phyloP scores from a whole-genome alignment of 202 grass and related monocot species.

The Cymbopogon flexuosus region DNA sequence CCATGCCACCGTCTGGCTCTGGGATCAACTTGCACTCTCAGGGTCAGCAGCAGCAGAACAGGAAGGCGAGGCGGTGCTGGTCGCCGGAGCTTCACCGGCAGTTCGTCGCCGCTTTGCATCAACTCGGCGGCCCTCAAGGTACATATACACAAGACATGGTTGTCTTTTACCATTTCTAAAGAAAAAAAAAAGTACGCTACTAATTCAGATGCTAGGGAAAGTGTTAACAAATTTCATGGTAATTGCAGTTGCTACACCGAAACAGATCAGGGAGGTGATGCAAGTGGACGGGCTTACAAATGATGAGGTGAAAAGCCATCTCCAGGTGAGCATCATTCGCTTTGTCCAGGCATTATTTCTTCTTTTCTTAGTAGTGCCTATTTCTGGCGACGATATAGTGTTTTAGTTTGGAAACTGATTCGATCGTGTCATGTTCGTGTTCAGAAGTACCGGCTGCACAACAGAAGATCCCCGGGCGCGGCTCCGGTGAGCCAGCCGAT shows the following conservation, averaged over 20 bases:
- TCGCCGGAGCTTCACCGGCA: constrained; percentile 76
- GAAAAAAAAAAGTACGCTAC: no score
- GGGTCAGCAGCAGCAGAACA: constrained; percentile 38
- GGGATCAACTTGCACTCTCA: constrained; percentile 35
- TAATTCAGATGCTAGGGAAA: not conserved
- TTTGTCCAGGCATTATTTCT: not conserved
- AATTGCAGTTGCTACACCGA: constrained; percentile 84
- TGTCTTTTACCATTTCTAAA: not conserved
- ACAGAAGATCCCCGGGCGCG: constrained; percentile 36
- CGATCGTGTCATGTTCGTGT: constrained; percentile 16
- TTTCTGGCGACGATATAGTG: not conserved
- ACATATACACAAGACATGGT: not conserved
- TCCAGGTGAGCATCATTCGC: constrained; percentile 55
- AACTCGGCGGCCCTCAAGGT: constrained; percentile 90
- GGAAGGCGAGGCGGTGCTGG: constrained; percentile 93
- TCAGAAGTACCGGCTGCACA: constrained; percentile 94
- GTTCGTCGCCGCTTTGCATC: constrained; percentile 62
- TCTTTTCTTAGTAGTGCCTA: not conserved
- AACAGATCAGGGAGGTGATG: constrained; percentile 98
- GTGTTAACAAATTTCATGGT: constrained; percentile 1
- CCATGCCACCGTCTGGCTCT: constrained; percentile 9
- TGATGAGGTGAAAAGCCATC: constrained; percentile 99
- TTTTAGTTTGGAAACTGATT: constrained; percentile 19
- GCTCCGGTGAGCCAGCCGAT: constrained; percentile 29
- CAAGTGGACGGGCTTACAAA: constrained; percentile 91